Percentiles rank a stretch among this genome's conserved stretches.
These are phyloP conservation scores for Kluyveromyces lactis DNA, from an alignment of 805 yeast species.

Conservation along the genomic window DNA sequence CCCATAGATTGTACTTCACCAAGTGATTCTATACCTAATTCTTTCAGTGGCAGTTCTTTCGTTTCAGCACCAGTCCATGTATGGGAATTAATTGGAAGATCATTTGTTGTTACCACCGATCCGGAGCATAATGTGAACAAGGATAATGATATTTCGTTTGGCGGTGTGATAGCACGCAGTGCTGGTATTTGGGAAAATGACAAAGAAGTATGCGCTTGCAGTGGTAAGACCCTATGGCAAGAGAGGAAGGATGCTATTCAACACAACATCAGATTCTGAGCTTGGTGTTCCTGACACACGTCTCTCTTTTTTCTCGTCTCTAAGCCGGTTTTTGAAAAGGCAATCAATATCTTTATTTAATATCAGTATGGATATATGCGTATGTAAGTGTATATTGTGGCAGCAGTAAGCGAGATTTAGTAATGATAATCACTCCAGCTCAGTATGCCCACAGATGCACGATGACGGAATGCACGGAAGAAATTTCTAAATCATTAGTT, in stretches of 20 bases:
- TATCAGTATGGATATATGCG: not conserved
- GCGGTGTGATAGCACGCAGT: conserved; percentile 90
- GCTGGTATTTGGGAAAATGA: conserved; percentile 98
- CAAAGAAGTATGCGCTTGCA: conserved; percentile 86
- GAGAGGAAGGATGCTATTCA: conserved; percentile 71
- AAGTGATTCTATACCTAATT: conserved; percentile 24
- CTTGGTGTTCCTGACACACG: too few relatives aligned
- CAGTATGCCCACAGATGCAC: too few relatives aligned
- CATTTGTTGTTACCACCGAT: conserved; percentile 30
- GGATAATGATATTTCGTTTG: conserved; percentile 38
- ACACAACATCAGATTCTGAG: conserved; percentile 14
- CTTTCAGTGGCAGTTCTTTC: conserved; percentile 39
- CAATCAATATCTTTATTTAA: too few relatives aligned
- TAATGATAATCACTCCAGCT: too few relatives aligned
- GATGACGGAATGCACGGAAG: too few relatives aligned
- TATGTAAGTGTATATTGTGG: not conserved
- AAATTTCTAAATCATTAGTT: not conserved
- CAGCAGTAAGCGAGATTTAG: too few relatives aligned
- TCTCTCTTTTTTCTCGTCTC: too few relatives aligned
- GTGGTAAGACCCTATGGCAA: conserved; percentile 95
- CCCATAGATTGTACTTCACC: conserved; percentile 28
- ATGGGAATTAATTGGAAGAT: conserved; percentile 61
- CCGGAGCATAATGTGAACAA: conserved; percentile 15
- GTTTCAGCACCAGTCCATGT: conserved; percentile 39
- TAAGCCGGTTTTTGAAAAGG: too few relatives aligned